Evolutionary conservation across 495 filamentous ascomycete genomes (phyloP).

Genomic region (Wilcoxina mikolae): DNA sequence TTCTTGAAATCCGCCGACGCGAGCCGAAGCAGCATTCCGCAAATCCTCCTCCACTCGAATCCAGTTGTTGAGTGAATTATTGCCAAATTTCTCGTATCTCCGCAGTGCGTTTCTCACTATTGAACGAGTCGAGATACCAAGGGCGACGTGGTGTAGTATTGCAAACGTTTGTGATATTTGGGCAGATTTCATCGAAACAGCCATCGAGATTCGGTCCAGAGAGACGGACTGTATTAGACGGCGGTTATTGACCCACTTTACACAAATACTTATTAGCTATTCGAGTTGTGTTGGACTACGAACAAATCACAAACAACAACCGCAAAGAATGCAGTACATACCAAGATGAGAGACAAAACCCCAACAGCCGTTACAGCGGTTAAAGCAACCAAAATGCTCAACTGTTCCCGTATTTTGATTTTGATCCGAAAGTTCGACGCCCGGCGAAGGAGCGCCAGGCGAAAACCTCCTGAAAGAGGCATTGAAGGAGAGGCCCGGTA

Average conservation of each 20-base stretch:
- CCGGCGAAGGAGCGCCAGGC: neutral
- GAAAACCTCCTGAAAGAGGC: neutral
- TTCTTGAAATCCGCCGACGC: slow-evolving; percentile 28
- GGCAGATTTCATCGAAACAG: slow-evolving; percentile 70
- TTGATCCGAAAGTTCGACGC: neutral
- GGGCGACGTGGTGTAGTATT: slow-evolving; percentile 42
- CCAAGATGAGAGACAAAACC: slow-evolving; percentile 50
- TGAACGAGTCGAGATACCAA: slow-evolving; percentile 41
- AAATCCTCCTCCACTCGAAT: slow-evolving; percentile 36
- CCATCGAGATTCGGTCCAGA: slow-evolving; percentile 42
- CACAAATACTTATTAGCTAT: neutral
- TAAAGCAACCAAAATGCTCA: slow-evolving; percentile 47
- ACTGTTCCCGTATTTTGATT: slow-evolving; percentile 42
- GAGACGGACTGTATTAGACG: slow-evolving; percentile 42
- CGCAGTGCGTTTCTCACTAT: slow-evolving; percentile 42
- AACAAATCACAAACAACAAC: neutral
- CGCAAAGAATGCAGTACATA: slow-evolving; percentile 21
- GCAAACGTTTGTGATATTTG: slow-evolving; percentile 42
- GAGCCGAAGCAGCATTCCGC: slow-evolving; percentile 35
- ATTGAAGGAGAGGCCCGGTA: too few relatives aligned
- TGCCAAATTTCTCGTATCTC: slow-evolving; percentile 38
- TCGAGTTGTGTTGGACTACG: neutral
- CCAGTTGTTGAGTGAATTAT: slow-evolving; percentile 43
- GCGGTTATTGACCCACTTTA: slow-evolving; percentile 45
- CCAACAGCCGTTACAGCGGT: slow-evolving; percentile 44